Evolutionary conservation across 2,329 filamentous ascomycete species (phyloP).

Genomic region (Lojkania enalia): DNA sequence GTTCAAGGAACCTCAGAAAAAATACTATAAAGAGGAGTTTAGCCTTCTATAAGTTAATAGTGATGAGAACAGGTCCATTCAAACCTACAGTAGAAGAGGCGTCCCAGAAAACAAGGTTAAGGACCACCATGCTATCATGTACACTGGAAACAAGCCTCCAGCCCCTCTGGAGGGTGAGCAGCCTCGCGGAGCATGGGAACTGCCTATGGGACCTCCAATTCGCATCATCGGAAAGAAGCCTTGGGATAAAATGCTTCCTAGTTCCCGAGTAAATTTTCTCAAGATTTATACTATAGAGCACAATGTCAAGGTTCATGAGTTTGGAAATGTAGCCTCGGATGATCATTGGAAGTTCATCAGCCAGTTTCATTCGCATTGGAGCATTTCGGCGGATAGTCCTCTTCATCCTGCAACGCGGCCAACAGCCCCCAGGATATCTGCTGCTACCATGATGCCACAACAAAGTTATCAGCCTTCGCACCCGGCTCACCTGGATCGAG

Average conservation of each 20-base stretch:
- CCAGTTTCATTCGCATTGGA: constrained; percentile 5
- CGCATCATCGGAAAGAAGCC: neutral
- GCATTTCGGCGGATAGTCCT: no score
- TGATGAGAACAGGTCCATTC: no score
- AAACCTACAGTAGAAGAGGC: constrained; percentile 12
- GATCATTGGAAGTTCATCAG: neutral
- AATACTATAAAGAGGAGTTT: no score
- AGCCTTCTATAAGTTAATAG: no score
- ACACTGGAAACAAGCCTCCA: constrained; percentile 11
- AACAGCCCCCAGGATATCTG: no score
- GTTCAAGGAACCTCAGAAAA: neutral
- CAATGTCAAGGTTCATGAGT: constrained; percentile 28
- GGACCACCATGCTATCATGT: constrained; percentile 19
- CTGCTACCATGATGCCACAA: no score
- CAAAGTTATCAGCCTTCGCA: no score
- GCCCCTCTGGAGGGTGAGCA: constrained; percentile 3
- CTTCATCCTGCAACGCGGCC: no score
- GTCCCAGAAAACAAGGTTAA: constrained; percentile 9
- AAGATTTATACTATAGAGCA: constrained; percentile 30
- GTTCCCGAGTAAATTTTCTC: constrained; percentile 22
- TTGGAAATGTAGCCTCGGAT: constrained; percentile 15
- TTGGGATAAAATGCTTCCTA: constrained; percentile 16
- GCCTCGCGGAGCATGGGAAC: neutral
- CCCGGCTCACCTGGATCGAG: no score
- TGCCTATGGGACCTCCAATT: neutral